phyloP scores from a whole-genome alignment of 1,139 yeast genomes.

The Debaryomyces sp. region DNA sequence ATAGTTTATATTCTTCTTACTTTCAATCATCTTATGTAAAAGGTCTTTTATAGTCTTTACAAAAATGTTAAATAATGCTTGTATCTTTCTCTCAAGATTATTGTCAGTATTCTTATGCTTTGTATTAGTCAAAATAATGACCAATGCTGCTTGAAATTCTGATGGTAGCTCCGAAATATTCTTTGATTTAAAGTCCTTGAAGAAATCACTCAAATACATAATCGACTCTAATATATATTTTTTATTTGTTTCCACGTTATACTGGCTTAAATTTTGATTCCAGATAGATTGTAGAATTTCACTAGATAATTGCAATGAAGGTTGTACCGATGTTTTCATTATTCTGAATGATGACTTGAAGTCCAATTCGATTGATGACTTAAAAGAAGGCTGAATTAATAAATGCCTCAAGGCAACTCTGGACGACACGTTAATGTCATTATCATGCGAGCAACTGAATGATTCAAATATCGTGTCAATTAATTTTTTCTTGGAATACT shows the following conservation, averaged over 20 bases:
- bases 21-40: neutral
- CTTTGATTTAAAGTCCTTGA: neutral
- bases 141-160: slow-evolving; percentile 20
- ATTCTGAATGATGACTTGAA: slow-evolving; percentile 25
- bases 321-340: slow-evolving; percentile 18
- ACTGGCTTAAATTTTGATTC: slow-evolving; percentile 30
- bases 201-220: slow-evolving; percentile 10
- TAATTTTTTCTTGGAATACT: slow-evolving; percentile 37
- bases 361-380: slow-evolving; percentile 51
- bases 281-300: slow-evolving; percentile 31
- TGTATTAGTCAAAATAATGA: slow-evolving; percentile 14
- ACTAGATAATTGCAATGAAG: slow-evolving; percentile 16
- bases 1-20: neutral
- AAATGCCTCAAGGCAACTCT: slow-evolving; percentile 34
- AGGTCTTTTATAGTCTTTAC: neutral
- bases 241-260: slow-evolving; percentile 20
- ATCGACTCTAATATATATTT: slow-evolving; percentile 19
- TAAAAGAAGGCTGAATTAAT: slow-evolving; percentile 52
- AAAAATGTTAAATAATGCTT: neutral
- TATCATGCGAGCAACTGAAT: slow-evolving; percentile 4
- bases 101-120: neutral
- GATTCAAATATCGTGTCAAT: slow-evolving; percentile 34
- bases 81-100: neutral
- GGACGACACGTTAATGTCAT: slow-evolving; percentile 12
- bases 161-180: slow-evolving; percentile 10